Base-by-base conservation (phyloP, 1,284 basidiomycete genomes). In the Cryptococcus sp. region DNA sequence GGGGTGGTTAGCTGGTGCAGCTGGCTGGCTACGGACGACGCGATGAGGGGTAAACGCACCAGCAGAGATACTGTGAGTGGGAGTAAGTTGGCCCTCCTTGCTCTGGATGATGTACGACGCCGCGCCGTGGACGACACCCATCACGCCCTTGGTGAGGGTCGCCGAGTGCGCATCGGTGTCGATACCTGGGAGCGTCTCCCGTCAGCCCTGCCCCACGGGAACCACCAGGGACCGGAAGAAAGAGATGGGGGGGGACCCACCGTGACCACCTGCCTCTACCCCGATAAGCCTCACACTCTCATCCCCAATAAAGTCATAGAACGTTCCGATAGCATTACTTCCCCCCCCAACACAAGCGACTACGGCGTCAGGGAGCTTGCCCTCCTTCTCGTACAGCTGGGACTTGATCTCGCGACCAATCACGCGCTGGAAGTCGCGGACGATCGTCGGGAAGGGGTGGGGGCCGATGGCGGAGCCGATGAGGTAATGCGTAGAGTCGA, bases 271-370 rank as follows among this genome's bases (percentile, higher is more conserved):
- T 56, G 93, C 96, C 75, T 96, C 94, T n/a, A 97, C 93, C 66
- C 93, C 93, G 39, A 97, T 79, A 38, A 97, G 79, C 39, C 87
- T 82, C 15, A 97, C 91, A 53, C 76, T 80, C 76, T 89, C 86
- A 72, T 97, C 90, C 4, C 81, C 79, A 72, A 97, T 92, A 78
- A 97, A 97, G 66, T 96, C 89, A 77, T 89, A 90, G 82, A 97
- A 97, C 2, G 92, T 87, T 35, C 96, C 96, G 43, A 99, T 98
- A 16, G 96, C 91, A 75, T 98, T 98, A 71, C 88, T 91, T 3
- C 96, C 96, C 56, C 96, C 95, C 44, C 95, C 96, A 43, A 98
- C 95, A 75, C 95, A 98, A 12, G 96, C 96, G 4, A 99, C 87
- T 28, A 98, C 86, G 3, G 86, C 91, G 64, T 98, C 93, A 8